Base-by-base conservation (phyloP, 108 stramenopile genomes). In the Nannochloropsis gaditana region DNA sequence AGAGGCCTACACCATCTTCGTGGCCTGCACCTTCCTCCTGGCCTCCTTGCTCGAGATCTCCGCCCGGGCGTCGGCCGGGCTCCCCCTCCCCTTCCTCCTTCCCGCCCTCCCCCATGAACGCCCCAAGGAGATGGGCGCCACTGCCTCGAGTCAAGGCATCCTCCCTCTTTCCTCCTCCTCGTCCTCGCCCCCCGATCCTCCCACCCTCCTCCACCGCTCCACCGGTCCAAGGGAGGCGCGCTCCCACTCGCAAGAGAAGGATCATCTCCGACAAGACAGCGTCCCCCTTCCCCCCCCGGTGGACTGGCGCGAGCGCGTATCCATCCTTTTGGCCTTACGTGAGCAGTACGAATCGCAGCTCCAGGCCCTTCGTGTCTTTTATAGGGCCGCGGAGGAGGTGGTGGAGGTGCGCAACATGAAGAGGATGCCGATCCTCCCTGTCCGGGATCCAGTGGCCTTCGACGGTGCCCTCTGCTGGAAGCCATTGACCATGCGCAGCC, bases 1-100 rank as follows among this genome's bases (percentile, higher is more conserved):
- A 9, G 80, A 81, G 80, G 41, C 41, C 80, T 81, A 41, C 80
- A 81, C 80, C 41, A 11, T 81, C 80, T 42, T 81, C 41, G 59
- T 73, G 15, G 59, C 59, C 59, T 73, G 59, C 3, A 73, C 59
- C 59, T 73, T 73, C 59, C 59, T 73, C 59, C 59, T 73, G 19
- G 59, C 59, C 5, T 73, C 59, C 8, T n/a, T 73, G 4, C 59
- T 73, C 4, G 59, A 73, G n/a, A 4, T 73, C 59, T 73, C 59
- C 3, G 59, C 59, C 59, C 59, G 59, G 59, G 59, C 59, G 2
- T 73, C 59, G 8, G 59, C 59, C 59, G 59, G 59, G 15, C 59
- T 73, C 6, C 59, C 59, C 59, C 59, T 73, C 59, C 59, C 59
- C 59, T 73, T 73, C 8, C 59, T 73, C 59, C 59, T 73, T n/a